phyloP scores from a whole-genome alignment of 129 eudicot species.

The Silybum marianum region DNA sequence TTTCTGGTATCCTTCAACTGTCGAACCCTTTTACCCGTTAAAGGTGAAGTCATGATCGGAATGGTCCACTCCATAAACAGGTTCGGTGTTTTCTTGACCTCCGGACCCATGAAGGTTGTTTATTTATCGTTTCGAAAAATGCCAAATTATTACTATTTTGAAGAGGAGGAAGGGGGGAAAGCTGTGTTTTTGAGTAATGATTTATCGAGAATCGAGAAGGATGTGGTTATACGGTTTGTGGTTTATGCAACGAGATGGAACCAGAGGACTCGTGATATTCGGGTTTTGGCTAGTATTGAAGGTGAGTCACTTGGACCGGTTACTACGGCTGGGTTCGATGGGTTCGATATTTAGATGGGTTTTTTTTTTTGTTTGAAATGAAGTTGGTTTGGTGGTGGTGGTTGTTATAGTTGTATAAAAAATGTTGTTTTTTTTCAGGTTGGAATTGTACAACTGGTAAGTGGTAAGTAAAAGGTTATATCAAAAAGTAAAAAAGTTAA shows the following conservation, averaged over 20 bases:
- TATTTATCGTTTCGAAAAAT: conserved; percentile 53
- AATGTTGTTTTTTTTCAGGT: background rate
- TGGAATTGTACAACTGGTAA: background rate
- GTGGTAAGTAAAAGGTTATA: background rate
- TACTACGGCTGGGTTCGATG: conserved; percentile 60
- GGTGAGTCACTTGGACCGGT: conserved; percentile 75
- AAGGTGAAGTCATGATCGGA: conserved; percentile 64
- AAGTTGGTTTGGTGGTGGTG: background rate
- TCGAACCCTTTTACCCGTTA: conserved; percentile 57
- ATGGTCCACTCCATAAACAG: conserved; percentile 36
- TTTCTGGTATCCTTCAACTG: conserved; percentile 53
- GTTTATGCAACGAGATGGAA: conserved; percentile 59
- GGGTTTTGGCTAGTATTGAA: conserved; percentile 62
- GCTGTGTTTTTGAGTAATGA: conserved; percentile 46
- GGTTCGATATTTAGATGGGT: conserved; percentile 46
- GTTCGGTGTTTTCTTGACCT: conserved; percentile 55
- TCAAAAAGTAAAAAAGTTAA: background rate
- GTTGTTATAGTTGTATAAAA: background rate
- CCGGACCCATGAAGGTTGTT: conserved; percentile 65
- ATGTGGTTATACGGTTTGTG: conserved; percentile 51
- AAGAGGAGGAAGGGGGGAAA: conserved; percentile 32
- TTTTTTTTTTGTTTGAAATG: background rate
- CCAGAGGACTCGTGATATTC: conserved; percentile 40
- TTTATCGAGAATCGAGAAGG: conserved; percentile 60
- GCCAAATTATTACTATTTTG: conserved; percentile 57